phyloP scores from a whole-genome alignment of 306 rosid species.

The Gleditsia sinensis region DNA sequence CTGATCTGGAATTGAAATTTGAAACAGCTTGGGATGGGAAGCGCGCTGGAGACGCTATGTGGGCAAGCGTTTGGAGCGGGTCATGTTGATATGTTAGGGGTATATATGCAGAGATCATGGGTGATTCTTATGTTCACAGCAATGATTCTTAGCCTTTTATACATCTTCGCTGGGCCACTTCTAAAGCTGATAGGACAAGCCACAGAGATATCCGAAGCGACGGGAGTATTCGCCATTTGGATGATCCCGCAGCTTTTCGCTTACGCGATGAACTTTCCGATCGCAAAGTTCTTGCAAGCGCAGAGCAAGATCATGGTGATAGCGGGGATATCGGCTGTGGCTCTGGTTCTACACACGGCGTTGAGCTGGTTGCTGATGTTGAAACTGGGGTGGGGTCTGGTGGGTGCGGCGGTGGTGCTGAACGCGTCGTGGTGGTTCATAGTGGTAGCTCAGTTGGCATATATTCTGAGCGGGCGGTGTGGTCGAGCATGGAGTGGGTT shows the following conservation, averaged over 20 bases:
- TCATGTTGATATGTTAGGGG: constrained; percentile 71
- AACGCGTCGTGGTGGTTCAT: constrained; percentile 80
- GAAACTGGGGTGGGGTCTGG: constrained; percentile 66
- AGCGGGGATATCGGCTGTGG: constrained; percentile 68
- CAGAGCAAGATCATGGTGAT: constrained; percentile 89
- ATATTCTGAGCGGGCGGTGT: constrained; percentile 62
- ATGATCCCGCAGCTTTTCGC: constrained; percentile 95
- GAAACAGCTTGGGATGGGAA: constrained; percentile 89
- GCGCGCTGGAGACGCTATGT: constrained; percentile 87
- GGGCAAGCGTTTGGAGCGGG: constrained; percentile 94
- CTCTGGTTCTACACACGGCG: constrained; percentile 58
- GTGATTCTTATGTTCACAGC: constrained; percentile 62
- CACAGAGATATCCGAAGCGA: constrained; percentile 60
- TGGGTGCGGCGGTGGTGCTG: constrained; percentile 74
- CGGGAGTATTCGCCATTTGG: constrained; percentile 72
- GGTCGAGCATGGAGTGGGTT: constrained; percentile 83
- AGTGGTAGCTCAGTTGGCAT: constrained; percentile 60
- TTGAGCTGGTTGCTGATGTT: constrained; percentile 79
- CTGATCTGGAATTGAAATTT: too few species aligned
- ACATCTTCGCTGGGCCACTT: constrained; percentile 59
- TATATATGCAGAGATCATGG: constrained; percentile 93
- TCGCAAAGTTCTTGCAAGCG: constrained; percentile 78
- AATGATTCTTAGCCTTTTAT: constrained; percentile 46
- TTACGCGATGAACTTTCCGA: constrained; percentile 74
- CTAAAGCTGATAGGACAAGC: constrained; percentile 68